Evolutionary conservation across 805 yeast genomes (phyloP).

Genomic region (Lipomyces mesembrius): DNA sequence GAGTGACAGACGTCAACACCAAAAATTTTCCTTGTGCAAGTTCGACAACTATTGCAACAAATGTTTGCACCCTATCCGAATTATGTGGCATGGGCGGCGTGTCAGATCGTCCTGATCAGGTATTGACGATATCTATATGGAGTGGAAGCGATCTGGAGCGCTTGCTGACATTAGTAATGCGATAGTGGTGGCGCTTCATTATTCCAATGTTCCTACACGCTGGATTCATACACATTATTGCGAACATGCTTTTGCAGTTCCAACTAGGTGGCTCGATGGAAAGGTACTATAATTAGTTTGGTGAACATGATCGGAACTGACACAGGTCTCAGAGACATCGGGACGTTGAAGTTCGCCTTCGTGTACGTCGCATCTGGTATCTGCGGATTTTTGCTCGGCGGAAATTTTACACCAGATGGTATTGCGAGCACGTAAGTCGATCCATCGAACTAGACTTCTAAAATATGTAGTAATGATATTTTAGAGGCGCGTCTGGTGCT

Average conservation of each 20-base stretch:
- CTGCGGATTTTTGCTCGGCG: constrained; percentile 68
- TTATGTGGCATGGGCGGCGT: constrained; percentile 66
- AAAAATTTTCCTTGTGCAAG: constrained; percentile 69
- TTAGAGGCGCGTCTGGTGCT: constrained; percentile 74
- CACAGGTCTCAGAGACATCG: constrained; percentile 49
- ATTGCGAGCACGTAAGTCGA: constrained; percentile 48
- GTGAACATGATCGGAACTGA: neutral
- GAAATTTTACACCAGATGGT: constrained; percentile 70
- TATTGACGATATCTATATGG: neutral
- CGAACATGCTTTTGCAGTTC: constrained; percentile 65
- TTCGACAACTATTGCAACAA: constrained; percentile 58
- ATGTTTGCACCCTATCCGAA: constrained; percentile 61
- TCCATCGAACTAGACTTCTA: neutral
- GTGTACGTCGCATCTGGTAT: constrained; percentile 67
- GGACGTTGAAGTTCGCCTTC: constrained; percentile 56
- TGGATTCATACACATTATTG: constrained; percentile 68
- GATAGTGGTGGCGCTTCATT: constrained; percentile 63
- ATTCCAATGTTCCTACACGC: constrained; percentile 77
- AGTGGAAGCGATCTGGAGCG: neutral
- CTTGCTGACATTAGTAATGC: neutral
- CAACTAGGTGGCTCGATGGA: constrained; percentile 67
- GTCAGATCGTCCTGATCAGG: constrained; percentile 57
- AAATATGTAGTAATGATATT: constrained; percentile 29
- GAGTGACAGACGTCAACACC: constrained; percentile 55
- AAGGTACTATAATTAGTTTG: constrained; percentile 36